Conservation (phyloP, 106 monocot species). For the Apostasia shenzhenica region DNA sequence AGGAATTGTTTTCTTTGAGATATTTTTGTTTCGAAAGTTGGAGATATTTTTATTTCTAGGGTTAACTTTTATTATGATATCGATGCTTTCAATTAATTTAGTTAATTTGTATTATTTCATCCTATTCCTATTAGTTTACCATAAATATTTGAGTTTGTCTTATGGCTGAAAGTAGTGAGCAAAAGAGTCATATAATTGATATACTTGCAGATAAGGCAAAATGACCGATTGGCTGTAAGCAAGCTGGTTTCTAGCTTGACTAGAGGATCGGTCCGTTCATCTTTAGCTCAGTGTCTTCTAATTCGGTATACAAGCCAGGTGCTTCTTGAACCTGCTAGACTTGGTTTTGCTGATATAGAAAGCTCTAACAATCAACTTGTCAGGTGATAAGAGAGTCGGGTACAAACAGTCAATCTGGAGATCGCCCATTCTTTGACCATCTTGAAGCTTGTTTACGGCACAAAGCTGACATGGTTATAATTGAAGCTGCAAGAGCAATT, state of each 20-base stretch:
- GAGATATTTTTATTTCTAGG: too few species aligned
- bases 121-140: too few species aligned
- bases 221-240: conserved; percentile 95
- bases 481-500: conserved; percentile 98
- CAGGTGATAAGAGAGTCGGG: conserved; percentile 85
- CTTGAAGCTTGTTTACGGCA: conserved; percentile 93
- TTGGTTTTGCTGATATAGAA: conserved; percentile 1
- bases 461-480: conserved; percentile 97
- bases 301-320: conserved; percentile 96
- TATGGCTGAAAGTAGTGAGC: too few species aligned
- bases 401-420: conserved; percentile 63
- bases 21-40: too few species aligned
- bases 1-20: too few species aligned
- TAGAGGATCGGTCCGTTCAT: conserved; percentile 85
- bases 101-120: too few species aligned
- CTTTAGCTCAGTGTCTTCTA: conserved; percentile 93
- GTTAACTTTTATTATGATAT: too few species aligned
- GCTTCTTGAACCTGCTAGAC: background rate
- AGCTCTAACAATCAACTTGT: background rate
- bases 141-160: too few species aligned
- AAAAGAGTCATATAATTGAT: too few species aligned
- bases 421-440: conserved; percentile 86
- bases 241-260: conserved; percentile 92
- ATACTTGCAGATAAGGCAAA: conserved; percentile 76
- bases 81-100: too few species aligned